These are phyloP conservation scores for Naematelia aurantialba DNA, from an alignment of 768 basidiomycete genomes.

Conservation along the genomic window DNA sequence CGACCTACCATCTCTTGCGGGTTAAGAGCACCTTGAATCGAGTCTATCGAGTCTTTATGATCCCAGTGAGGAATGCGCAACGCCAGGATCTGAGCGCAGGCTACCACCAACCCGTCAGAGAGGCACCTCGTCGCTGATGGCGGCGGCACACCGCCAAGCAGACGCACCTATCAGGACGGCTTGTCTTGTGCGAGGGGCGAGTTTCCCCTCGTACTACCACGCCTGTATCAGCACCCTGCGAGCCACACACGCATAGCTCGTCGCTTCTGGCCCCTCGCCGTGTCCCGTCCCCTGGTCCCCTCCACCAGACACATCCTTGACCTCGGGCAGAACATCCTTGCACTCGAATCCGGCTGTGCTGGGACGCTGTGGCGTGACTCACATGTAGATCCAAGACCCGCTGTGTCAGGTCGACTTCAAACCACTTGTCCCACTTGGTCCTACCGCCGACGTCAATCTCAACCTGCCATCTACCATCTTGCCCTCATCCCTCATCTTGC, in stretches of 20 bases:
- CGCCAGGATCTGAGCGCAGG: background rate
- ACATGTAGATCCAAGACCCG: conserved; percentile 2
- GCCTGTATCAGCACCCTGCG: no score
- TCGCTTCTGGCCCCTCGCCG: no score
- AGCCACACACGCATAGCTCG: no score
- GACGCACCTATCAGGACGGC: background rate
- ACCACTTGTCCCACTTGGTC: conserved; percentile 8
- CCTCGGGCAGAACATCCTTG: no score
- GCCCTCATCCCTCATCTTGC: background rate
- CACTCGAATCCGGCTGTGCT: no score
- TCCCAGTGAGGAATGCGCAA: background rate
- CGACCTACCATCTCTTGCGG: background rate
- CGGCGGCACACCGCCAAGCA: background rate
- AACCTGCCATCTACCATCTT: background rate
- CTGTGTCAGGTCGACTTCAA: conserved; percentile 3
- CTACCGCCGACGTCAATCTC: background rate
- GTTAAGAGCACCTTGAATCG: background rate
- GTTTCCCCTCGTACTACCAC: background rate
- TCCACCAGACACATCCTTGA: no score
- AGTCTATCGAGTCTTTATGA: background rate
- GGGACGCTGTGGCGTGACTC: conserved; percentile 4
- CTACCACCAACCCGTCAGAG: background rate
- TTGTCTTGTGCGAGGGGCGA: background rate
- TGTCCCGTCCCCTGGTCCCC: no score
- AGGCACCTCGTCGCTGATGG: background rate